A percentile compares a stretch with the other conserved stretches of the same genome.
These are phyloP conservation scores for Osmanthus fragrans DNA, from an alignment of 257 asterid genomes.

Conservation along the genomic window DNA sequence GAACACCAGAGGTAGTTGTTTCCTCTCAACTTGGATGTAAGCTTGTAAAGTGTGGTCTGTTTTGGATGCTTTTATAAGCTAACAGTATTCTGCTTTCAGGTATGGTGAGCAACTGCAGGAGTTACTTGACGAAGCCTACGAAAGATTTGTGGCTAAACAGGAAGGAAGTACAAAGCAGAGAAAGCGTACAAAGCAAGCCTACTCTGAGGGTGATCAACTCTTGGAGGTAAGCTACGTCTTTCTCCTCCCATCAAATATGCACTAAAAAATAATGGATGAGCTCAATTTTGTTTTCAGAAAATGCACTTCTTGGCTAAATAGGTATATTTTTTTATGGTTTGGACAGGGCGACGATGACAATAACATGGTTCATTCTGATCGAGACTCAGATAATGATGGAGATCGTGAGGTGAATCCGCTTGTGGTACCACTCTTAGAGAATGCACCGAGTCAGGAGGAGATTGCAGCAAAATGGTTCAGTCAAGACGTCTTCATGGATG, in stretches of 20 bases:
- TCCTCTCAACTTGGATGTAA: conserved; percentile 5
- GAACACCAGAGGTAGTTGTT: conserved; percentile 63
- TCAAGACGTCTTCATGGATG: conserved; percentile 84
- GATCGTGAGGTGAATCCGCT: conserved; percentile 77
- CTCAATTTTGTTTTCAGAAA: not conserved
- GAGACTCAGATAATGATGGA: conserved; percentile 68
- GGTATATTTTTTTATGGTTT: not conserved
- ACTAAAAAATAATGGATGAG: not conserved
- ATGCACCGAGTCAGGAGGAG: conserved; percentile 73
- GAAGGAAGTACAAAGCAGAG: conserved; percentile 89
- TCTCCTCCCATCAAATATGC: not conserved
- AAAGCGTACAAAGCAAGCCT: conserved; percentile 66
- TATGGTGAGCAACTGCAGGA: conserved; percentile 70
- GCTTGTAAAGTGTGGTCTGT: conserved; percentile 10
- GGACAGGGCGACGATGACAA: conserved; percentile 58
- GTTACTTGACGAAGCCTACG: conserved; percentile 81
- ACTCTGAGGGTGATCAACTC: conserved; percentile 49
- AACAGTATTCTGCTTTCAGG: conserved; percentile 42
- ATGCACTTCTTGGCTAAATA: not conserved
- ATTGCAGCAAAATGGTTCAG: conserved; percentile 83
- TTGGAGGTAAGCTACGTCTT: conserved; percentile 51
- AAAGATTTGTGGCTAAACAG: conserved; percentile 57
- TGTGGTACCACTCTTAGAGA: conserved; percentile 62
- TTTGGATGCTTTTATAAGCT: conserved; percentile 13
- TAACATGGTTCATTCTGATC: conserved; percentile 48